A percentile compares a stretch with the other conserved stretches of the same genome.
These are phyloP conservation scores for Cladosporium sp. DNA, from an alignment of 2,329 filamentous ascomycete genomes.

Conservation along the genomic window DNA sequence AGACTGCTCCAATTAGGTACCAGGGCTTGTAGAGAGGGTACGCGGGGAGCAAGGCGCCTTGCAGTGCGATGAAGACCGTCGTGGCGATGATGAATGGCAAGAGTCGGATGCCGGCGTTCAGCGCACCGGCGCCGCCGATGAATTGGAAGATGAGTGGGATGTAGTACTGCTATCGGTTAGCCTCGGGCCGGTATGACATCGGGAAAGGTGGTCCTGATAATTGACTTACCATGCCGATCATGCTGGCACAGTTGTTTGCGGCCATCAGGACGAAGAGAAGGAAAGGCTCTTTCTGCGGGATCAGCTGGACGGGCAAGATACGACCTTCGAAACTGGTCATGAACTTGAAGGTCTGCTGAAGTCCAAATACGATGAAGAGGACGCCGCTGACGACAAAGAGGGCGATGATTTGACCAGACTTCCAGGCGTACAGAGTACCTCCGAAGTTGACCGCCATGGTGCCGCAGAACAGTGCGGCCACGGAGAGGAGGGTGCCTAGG, in stretches of 20 bases:
- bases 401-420: conserved; percentile 38
- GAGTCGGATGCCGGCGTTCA: conserved; percentile 37
- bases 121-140: conserved; percentile 36
- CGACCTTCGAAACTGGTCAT: conserved; percentile 40
- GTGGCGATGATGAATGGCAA: conserved; percentile 38
- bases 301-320: conserved; percentile 46
- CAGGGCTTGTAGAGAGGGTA: conserved; percentile 37
- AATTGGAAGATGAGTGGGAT: conserved; percentile 53
- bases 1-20: conserved; percentile 33
- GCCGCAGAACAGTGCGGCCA: conserved; percentile 36
- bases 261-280: conserved; percentile 41
- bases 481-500: conserved; percentile 5
- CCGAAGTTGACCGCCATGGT: conserved; percentile 49
- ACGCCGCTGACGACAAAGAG: conserved; percentile 45
- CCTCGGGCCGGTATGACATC: no score
- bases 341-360: conserved; percentile 48
- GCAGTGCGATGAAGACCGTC: conserved; percentile 31
- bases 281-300: conserved; percentile 33
- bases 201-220: no score
- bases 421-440: conserved; percentile 46
- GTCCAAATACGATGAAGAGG: conserved; percentile 37
- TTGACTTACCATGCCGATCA: conserved; percentile 16
- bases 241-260: conserved; percentile 30
- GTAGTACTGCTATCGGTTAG: conserved; percentile 36
- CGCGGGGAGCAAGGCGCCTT: conserved; percentile 35